A percentile compares a stretch with the other conserved stretches of the same genome.
Conservation (phyloP, 495 filamentous ascomycete genomes). For the Viridothelium virens region DNA sequence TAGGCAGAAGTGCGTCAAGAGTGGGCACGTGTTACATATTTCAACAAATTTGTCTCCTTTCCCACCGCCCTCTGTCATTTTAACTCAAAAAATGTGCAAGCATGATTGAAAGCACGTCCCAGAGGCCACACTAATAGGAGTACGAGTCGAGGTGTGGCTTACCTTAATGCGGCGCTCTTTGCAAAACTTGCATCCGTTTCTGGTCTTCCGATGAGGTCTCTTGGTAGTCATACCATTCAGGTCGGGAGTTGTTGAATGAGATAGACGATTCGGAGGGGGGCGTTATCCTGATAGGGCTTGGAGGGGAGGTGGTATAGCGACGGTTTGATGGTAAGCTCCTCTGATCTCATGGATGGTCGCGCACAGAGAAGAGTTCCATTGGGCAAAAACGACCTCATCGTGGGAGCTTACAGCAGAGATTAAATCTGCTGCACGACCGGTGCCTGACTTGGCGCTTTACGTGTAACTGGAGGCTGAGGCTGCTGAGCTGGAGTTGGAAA, state of each 20-base stretch:
- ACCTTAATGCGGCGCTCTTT: slow-evolving; percentile 30
- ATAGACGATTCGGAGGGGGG: background rate
- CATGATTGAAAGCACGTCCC: too few species aligned
- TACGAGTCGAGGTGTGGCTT: background rate
- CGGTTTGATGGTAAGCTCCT: too few species aligned
- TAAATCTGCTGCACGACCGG: too few species aligned
- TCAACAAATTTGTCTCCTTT: too few species aligned
- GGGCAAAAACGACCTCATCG: background rate
- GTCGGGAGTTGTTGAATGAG: background rate
- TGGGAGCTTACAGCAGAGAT: too few species aligned
- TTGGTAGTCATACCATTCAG: background rate
- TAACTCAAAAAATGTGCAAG: too few species aligned
- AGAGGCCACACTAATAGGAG: background rate
- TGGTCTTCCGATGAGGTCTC: slow-evolving; percentile 18
- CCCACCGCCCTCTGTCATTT: too few species aligned
- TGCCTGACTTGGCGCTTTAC: background rate
- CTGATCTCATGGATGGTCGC: background rate
- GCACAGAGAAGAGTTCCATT: background rate
- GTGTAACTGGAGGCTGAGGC: background rate
- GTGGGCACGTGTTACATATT: too few species aligned
- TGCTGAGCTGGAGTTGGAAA: background rate
- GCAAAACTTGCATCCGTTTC: slow-evolving; percentile 27
- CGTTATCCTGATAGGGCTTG: too few species aligned
- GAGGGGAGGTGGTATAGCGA: too few species aligned
- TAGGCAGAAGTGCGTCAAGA: too few species aligned